Evolutionary conservation across 2,329 filamentous ascomycete species (phyloP).

Genomic region (Juglanconis juglandina): DNA sequence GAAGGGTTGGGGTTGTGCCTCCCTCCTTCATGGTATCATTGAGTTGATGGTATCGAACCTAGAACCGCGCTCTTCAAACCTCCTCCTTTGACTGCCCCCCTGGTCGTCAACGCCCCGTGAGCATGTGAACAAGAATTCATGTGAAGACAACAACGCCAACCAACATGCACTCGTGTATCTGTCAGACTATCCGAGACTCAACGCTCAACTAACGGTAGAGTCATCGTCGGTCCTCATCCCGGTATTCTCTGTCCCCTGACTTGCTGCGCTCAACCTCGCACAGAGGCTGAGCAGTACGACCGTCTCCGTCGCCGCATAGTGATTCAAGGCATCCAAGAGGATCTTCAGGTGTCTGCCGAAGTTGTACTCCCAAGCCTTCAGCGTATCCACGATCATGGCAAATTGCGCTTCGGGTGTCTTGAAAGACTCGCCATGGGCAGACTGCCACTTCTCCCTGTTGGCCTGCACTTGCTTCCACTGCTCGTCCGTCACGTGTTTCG

Average conservation of each 20-base stretch:
- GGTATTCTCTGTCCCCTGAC: conserved; percentile 68
- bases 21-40: conserved; percentile 10
- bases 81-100: not conserved
- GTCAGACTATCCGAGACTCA: not conserved
- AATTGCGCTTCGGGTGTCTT: conserved; percentile 35
- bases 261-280: conserved; percentile 75
- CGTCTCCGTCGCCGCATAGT: conserved; percentile 95
- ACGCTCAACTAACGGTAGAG: conserved; percentile 13
- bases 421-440: conserved; percentile 31
- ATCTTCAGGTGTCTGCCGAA: conserved; percentile 92
- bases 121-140: not conserved
- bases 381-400: conserved; percentile 68
- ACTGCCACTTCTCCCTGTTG: conserved; percentile 39
- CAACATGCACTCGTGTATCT: not conserved
- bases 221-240: conserved; percentile 60
- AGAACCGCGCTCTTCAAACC: not conserved
- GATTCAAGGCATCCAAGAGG: conserved; percentile 88
- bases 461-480: conserved; percentile 59
- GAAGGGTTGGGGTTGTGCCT: not conserved
- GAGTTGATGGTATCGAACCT: conserved; percentile 8
- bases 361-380: conserved; percentile 88
- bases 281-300: conserved; percentile 88
- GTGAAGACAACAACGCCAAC: conserved; percentile 5
- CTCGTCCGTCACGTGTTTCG: conserved; percentile 56
- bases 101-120: not conserved